Conservation (phyloP, 2,329 filamentous ascomycete species). For the Ophiocordyceps australis region DNA sequence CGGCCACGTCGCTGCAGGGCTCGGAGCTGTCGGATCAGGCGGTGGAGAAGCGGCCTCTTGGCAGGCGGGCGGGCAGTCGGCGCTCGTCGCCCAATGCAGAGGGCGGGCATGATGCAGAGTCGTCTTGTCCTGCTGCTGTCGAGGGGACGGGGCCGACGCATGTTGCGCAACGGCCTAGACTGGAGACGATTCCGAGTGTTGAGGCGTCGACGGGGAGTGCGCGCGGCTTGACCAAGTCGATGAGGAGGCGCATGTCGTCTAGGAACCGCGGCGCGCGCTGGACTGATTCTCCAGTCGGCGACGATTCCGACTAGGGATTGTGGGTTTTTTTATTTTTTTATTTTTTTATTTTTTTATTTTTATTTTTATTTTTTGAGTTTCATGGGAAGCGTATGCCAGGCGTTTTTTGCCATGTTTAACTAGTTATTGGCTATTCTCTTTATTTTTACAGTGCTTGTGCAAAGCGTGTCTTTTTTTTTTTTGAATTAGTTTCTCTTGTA, state of each 20-base stretch:
- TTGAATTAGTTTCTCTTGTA: too few species aligned
- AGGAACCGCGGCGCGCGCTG: conserved; percentile 8
- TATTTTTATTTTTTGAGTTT: conserved; percentile 4
- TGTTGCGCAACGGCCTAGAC: conserved; percentile 21
- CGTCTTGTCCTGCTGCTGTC: too few species aligned
- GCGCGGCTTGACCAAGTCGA: conserved; percentile 10
- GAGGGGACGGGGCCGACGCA: too few species aligned
- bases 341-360: conserved; percentile 1
- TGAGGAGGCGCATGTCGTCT: conserved; percentile 11
- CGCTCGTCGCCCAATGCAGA: too few species aligned
- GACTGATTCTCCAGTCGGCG: conserved; percentile 17
- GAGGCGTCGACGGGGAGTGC: conserved; percentile 12
- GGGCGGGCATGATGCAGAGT: too few species aligned
- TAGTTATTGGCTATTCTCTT: too few species aligned
- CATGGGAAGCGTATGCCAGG: conserved; percentile 2
- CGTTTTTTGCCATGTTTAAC: conserved; percentile 1
- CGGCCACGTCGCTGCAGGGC: too few species aligned
- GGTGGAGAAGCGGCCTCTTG: conserved; percentile 9
- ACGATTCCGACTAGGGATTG: conserved; percentile 14
- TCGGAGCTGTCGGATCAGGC: too few species aligned
- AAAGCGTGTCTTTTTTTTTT: conserved; percentile 5
- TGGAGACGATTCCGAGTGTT: conserved; percentile 27
- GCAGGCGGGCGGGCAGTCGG: too few species aligned
- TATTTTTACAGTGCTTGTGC: too few species aligned
- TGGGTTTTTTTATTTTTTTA: conserved; percentile 2